Evolutionary conservation across 225 moss, liverwort and hornwort species (phyloP).

Genomic region (Thuidium tamariscinum): DNA sequence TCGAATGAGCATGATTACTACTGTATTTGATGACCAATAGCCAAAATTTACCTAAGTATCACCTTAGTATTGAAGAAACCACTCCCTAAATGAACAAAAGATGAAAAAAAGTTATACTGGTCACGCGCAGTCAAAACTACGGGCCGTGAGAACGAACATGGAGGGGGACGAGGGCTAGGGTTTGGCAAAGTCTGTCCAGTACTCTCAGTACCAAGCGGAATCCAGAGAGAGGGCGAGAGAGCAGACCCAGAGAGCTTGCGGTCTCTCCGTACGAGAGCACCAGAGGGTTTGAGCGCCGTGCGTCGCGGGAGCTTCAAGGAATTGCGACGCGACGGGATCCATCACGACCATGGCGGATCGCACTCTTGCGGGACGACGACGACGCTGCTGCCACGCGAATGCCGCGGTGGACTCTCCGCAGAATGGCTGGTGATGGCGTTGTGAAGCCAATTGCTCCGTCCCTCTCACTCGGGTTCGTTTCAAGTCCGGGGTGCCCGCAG

Average conservation of each 20-base stretch:
- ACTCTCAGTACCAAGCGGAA: neutral
- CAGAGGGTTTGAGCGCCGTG: neutral
- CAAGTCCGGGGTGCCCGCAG: neutral
- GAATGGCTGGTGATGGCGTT: neutral
- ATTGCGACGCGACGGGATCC: neutral
- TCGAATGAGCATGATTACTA: too few relatives aligned
- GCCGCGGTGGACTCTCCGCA: neutral
- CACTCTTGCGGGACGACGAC: neutral
- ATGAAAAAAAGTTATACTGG: too few relatives aligned
- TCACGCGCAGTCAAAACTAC: too few relatives aligned
- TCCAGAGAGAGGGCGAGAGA: neutral
- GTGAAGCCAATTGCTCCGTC: neutral
- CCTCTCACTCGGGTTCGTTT: neutral
- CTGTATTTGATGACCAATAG: too few relatives aligned
- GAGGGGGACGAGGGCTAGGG: too few relatives aligned
- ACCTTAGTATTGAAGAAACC: too few relatives aligned
- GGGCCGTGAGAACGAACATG: too few relatives aligned
- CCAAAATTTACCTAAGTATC: too few relatives aligned
- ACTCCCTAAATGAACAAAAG: too few relatives aligned
- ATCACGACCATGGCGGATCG: neutral
- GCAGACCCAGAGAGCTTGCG: neutral
- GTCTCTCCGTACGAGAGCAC: neutral
- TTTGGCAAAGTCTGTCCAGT: too few relatives aligned
- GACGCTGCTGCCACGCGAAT: neutral
- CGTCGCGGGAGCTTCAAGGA: neutral